Conservation (phyloP, 345 rosid species). For the Ceriops decandra region DNA sequence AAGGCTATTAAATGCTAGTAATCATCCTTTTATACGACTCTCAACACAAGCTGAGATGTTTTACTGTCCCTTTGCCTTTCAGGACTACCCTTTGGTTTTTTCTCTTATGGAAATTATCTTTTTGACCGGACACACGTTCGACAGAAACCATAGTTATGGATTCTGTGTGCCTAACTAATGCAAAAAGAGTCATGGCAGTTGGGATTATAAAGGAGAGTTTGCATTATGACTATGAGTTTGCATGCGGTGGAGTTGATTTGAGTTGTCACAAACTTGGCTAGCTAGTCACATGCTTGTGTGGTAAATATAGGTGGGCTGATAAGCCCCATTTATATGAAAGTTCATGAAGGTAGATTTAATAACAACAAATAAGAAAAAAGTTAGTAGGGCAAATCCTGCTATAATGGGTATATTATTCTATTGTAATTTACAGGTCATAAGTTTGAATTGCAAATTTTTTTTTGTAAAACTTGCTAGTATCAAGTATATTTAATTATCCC, state of each 20-base stretch:
- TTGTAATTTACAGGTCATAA: no score
- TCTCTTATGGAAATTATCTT: neutral
- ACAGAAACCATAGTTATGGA: neutral
- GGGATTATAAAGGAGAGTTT: constrained; percentile 11
- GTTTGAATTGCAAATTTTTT: no score
- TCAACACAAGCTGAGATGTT: constrained; percentile 1
- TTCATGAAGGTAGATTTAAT: no score
- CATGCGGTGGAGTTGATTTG: constrained; percentile 21
- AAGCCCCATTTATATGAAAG: no score
- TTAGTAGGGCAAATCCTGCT: no score
- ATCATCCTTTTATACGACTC: neutral
- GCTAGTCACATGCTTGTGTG: constrained; percentile 9
- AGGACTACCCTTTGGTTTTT: neutral
- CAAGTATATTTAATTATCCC: no score
- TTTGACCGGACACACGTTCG: neutral
- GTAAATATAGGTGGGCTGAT: no score
- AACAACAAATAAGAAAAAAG: no score
- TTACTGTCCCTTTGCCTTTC: neutral
- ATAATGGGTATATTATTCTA: no score
- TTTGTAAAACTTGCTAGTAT: no score
- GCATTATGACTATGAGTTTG: constrained; percentile 1
- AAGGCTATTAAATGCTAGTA: constrained; percentile 33
- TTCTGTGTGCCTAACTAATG: constrained; percentile 1
- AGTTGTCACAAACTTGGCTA: neutral
- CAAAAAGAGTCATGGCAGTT: constrained; percentile 2